These are phyloP conservation scores for Podospora fimiseda DNA, from an alignment of 495 filamentous ascomycete species.

Conservation along the genomic window DNA sequence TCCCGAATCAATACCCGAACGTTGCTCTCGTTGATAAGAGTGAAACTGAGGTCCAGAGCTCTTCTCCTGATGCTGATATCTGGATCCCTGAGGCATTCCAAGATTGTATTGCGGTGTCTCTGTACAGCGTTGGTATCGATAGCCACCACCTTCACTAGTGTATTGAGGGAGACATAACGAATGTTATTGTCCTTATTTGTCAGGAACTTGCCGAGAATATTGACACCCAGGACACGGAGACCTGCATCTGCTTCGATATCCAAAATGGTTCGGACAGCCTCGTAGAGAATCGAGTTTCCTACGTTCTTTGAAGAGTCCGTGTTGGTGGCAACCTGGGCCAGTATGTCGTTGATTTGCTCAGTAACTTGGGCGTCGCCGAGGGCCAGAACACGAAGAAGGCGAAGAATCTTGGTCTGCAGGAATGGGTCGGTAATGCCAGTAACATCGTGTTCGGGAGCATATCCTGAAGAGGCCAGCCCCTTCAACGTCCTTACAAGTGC, in stretches of 20 bases:
- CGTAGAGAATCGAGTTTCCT: slow-evolving; percentile 95
- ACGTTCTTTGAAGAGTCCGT: slow-evolving; percentile 98
- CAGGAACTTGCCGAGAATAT: slow-evolving; percentile 96
- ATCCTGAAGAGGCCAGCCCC: slow-evolving; percentile 85
- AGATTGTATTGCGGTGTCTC: slow-evolving; percentile 91
- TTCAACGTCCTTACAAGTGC: slow-evolving; percentile 86
- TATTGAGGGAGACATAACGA: slow-evolving; percentile 95
- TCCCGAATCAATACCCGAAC: slow-evolving; percentile 90
- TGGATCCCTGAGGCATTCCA: slow-evolving; percentile 94
- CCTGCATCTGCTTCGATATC: slow-evolving; percentile 98
- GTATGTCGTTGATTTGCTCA: slow-evolving; percentile 96
- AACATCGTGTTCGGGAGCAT: slow-evolving; percentile 96
- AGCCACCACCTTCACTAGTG: slow-evolving; percentile 94
- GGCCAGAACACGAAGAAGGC: slow-evolving; percentile 74
- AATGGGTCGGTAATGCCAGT: slow-evolving; percentile 99
- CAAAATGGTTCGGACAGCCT: slow-evolving; percentile 93
- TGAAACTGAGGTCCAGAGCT: slow-evolving; percentile 94
- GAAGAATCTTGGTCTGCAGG: slow-evolving; percentile 91
- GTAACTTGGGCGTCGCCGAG: slow-evolving; percentile 84
- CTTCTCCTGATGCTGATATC: slow-evolving; percentile 95
- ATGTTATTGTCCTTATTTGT: slow-evolving; percentile 99
- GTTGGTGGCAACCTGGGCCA: slow-evolving; percentile 97
- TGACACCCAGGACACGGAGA: slow-evolving; percentile 87
- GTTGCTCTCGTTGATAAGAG: slow-evolving; percentile 93
- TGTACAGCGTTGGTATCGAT: slow-evolving; percentile 98